A percentile compares a stretch with the other conserved stretches of the same genome.
These are phyloP conservation scores for Ceratocystis diversiconidia DNA, from an alignment of 2,329 filamentous ascomycete species.

Conservation along the genomic window DNA sequence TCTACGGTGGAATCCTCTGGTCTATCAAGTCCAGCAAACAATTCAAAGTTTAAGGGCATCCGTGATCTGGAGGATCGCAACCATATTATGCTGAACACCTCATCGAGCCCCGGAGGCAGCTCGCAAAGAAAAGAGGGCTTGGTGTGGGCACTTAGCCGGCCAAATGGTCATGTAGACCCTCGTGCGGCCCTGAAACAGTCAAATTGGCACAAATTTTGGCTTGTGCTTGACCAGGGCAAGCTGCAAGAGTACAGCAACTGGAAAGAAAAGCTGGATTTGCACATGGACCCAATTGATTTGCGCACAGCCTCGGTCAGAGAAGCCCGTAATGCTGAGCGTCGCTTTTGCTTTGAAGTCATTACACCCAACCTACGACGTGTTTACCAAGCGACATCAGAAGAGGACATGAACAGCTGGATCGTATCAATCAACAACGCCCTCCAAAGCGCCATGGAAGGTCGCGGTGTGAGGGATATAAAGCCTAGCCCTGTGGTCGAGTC, in stretches of 20 bases:
- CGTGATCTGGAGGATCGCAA: constrained; percentile 83
- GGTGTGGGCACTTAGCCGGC: constrained; percentile 84
- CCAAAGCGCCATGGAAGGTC: constrained; percentile 85
- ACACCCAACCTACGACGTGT: constrained; percentile 92
- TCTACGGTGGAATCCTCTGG: constrained; percentile 10
- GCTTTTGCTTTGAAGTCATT: constrained; percentile 97
- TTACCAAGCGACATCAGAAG: constrained; percentile 94
- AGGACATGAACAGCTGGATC: constrained; percentile 97
- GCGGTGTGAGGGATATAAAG: constrained; percentile 44
- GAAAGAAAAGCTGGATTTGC: constrained; percentile 92
- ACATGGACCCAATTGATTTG: constrained; percentile 95
- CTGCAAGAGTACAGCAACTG: constrained; percentile 98
- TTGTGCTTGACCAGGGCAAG: constrained; percentile 91
- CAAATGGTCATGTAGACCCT: constrained; percentile 87
- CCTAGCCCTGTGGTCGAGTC: constrained; percentile 25
- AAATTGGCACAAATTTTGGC: constrained; percentile 99
- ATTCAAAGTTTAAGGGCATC: constrained; percentile 70
- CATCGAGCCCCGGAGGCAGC: constrained; percentile 41
- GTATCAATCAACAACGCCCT: constrained; percentile 90
- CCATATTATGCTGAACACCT: constrained; percentile 30
- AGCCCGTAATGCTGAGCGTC: constrained; percentile 80
- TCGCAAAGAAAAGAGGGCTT: constrained; percentile 83
- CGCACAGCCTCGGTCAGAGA: constrained; percentile 94
- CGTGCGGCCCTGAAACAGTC: constrained; percentile 81
- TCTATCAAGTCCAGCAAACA: constrained; percentile 36